phyloP scores from a whole-genome alignment of 2,329 filamentous ascomycete genomes.

The Fusarium euwallaceae region DNA sequence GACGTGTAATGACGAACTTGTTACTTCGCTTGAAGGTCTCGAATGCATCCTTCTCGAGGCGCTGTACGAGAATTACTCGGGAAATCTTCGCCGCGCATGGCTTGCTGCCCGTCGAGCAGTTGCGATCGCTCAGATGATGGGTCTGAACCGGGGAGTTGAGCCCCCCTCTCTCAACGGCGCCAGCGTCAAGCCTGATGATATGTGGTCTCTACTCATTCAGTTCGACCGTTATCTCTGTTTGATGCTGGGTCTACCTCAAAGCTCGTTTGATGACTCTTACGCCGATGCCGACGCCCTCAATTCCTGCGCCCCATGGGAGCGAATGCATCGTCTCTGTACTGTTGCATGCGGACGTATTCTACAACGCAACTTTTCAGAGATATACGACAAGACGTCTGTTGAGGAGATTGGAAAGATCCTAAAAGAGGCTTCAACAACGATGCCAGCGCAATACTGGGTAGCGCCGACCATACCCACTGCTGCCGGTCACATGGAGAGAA shows the following conservation, averaged over 20 bases:
- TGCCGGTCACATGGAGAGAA: constrained; percentile 28
- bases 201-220: constrained; percentile 62
- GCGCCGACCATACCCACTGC: constrained; percentile 41
- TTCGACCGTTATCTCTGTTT: constrained; percentile 63
- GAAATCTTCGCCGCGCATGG: constrained; percentile 62
- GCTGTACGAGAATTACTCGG: constrained; percentile 61
- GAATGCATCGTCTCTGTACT: constrained; percentile 59
- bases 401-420: constrained; percentile 62
- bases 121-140: constrained; percentile 59
- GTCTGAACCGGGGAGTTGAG: constrained; percentile 46
- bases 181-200: constrained; percentile 49
- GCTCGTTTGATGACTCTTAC: constrained; percentile 55
- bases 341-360: constrained; percentile 59
- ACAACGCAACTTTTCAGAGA: constrained; percentile 56
- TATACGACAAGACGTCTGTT: constrained; percentile 48
- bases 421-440: constrained; percentile 54
- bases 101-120: constrained; percentile 60
- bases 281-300: constrained; percentile 46
- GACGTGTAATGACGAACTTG: constrained; percentile 61
- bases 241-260: constrained; percentile 61
- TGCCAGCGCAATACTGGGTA: constrained; percentile 65
- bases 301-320: constrained; percentile 54
- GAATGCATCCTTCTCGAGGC: constrained; percentile 65
- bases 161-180: constrained; percentile 18
- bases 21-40: constrained; percentile 60